phyloP scores from a whole-genome alignment of 2,329 filamentous ascomycete species.

The Chlorencoelia australis region DNA sequence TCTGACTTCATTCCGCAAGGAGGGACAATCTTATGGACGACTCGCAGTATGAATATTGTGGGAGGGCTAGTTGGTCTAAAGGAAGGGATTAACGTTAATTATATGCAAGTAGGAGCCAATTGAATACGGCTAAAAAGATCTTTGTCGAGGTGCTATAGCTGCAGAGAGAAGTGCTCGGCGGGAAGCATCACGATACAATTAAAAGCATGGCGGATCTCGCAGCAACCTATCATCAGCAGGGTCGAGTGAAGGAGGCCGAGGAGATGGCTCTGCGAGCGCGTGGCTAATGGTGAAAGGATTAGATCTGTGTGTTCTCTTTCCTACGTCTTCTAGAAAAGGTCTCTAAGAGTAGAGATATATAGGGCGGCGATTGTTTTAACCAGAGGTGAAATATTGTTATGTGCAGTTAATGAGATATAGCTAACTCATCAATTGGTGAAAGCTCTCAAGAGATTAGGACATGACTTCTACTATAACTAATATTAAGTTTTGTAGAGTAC shows the following conservation, averaged over 20 bases:
- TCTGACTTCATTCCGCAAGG: conserved; percentile 3
- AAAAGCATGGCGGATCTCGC: conserved; percentile 4
- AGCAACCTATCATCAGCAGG: not conserved
- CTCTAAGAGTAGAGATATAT: too few species aligned
- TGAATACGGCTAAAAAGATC: not conserved
- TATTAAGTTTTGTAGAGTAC: too few species aligned
- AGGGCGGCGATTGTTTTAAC: too few species aligned
- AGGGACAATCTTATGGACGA: conserved; percentile 4
- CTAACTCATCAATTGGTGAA: too few species aligned
- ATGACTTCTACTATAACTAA: too few species aligned
- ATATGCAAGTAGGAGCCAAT: not conserved
- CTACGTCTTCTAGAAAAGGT: too few species aligned
- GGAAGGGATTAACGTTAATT: conserved; percentile 1
- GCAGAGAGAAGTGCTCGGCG: conserved; percentile 1
- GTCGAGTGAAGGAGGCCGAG: not conserved
- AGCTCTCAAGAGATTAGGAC: too few species aligned
- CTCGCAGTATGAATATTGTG: conserved; percentile 1
- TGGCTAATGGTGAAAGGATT: too few species aligned
- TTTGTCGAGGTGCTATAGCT: not conserved
- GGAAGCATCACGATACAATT: conserved; percentile 4
- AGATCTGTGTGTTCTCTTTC: too few species aligned
- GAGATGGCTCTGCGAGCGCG: too few species aligned
- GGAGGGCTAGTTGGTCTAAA: conserved; percentile 1
- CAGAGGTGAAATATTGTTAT: too few species aligned
- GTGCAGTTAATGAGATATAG: too few species aligned